These are phyloP conservation scores for Lachancea waltii DNA, from an alignment of 805 yeast genomes.

Conservation along the genomic window DNA sequence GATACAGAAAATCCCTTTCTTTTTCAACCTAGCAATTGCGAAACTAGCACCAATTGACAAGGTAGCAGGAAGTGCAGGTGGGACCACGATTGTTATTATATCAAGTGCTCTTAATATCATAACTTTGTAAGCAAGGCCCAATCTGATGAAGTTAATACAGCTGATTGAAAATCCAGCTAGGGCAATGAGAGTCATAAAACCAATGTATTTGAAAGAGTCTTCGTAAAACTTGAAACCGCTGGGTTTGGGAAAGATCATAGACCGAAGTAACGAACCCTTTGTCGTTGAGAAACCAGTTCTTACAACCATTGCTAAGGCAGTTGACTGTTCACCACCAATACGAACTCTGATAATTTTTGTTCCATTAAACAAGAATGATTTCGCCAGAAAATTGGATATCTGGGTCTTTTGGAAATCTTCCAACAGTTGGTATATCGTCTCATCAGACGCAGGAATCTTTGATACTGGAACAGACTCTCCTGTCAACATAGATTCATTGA, in stretches of 20 bases:
- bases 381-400: conserved; percentile 59
- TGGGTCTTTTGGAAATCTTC: conserved; percentile 50
- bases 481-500: conserved; percentile 96
- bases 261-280: conserved; percentile 86
- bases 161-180: conserved; percentile 76
- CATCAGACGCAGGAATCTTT: conserved; percentile 60
- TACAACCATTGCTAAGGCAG: conserved; percentile 78
- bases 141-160: conserved; percentile 69
- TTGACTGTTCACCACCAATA: conserved; percentile 44
- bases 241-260: conserved; percentile 96
- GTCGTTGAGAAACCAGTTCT: conserved; percentile 94
- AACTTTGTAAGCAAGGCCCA: conserved; percentile 61
- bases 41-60: conserved; percentile 93
- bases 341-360: conserved; percentile 83
- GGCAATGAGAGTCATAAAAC: conserved; percentile 87
- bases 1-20: conserved; percentile 72
- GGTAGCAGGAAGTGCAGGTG: conserved; percentile 98
- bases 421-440: conserved; percentile 49
- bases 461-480: conserved; percentile 98
- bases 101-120: conserved; percentile 89
- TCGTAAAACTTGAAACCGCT: conserved; percentile 86
- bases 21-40: conserved; percentile 70
- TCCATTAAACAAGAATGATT: conserved; percentile 78
- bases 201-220: conserved; percentile 94
- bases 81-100: conserved; percentile 92